Conservation (phyloP, 2,329 filamentous ascomycete genomes). For the Botrytis cinerea region DNA sequence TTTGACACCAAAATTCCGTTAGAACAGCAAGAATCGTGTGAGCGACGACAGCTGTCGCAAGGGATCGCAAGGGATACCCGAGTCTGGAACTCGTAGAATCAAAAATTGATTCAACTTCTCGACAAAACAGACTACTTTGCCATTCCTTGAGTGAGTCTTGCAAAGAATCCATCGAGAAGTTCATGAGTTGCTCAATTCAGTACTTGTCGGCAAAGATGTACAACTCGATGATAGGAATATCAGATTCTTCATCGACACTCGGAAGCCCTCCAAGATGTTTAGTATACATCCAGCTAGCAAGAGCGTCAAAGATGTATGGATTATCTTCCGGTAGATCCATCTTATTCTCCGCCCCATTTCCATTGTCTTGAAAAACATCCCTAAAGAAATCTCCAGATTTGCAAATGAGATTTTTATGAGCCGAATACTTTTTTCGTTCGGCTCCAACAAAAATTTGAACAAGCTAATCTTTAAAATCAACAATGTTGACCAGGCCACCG, state of each 20-base stretch:
- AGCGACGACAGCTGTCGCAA: neutral
- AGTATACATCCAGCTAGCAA: neutral
- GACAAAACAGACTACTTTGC: too few species aligned
- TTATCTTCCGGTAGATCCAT: neutral
- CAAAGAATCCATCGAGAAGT: neutral
- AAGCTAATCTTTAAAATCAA: neutral
- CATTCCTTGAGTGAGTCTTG: neutral
- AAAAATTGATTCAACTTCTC: neutral
- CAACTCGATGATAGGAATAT: neutral
- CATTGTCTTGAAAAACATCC: neutral
- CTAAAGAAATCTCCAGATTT: neutral
- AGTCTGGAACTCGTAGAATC: neutral
- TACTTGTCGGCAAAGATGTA: neutral
- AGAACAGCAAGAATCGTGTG: too few species aligned
- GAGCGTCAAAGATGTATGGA: neutral
- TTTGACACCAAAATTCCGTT: too few species aligned
- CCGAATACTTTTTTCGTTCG: neutral
- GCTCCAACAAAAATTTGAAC: slow-evolving; percentile 6
- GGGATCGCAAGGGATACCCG: accelerated
- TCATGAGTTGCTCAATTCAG: neutral
- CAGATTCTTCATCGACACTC: too few species aligned
- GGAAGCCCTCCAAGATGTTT: neutral
- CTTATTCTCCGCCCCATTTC: neutral
- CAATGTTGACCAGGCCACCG: too few species aligned
- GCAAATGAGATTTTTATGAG: neutral